Base-by-base conservation (phyloP, 768 basidiomycete species). In the Agaricus blazei region DNA sequence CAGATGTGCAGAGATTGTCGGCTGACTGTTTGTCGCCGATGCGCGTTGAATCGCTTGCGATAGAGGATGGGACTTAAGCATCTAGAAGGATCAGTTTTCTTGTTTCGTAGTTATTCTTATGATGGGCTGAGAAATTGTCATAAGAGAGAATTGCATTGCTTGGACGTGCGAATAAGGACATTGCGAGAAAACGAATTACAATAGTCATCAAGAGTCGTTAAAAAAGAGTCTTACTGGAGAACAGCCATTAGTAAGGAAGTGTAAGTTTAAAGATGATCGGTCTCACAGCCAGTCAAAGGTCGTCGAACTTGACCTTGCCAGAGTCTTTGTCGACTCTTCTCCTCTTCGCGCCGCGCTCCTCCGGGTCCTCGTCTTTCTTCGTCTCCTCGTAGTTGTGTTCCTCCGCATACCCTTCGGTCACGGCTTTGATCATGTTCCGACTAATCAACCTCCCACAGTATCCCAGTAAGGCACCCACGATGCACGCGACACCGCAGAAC, bases 401-500 rank as follows among this genome's bases (percentile, higher is more conserved):
- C 6, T 38, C 27, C 9, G 23, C 24, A 28, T 42, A n/a, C 14
- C 44, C 57, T 23, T 53, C 51, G 28, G 24, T 36, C 23, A 43
- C 46, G 41, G 19, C 24, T 24, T 36, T 36, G 26, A 49, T 46
- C 37, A 49, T 48, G 42, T 46, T 34, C 48, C 24, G 40, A 36
- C 58, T 62, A 9, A 65, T 24, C 26, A 56, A 7, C 24, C 69
- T 63, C 2, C 66, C 83, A 11, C 68, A 57, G 1, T 75, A 47
- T 2, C 83, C 83, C 1, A 84, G 43, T 19, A 74, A 15, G 9
- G 66, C 68, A 5, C 83, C 83, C 8, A 72, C 70, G 48, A 85
- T 76, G 58, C 79, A 82, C 1, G 83, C 82, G 1, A 80, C 75
- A 1, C 80, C 80, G 38, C 71, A 74, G 56, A 84, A 76, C 12